Conservation (phyloP, 2,329 filamentous ascomycete genomes). For the Fusarium sp. region DNA sequence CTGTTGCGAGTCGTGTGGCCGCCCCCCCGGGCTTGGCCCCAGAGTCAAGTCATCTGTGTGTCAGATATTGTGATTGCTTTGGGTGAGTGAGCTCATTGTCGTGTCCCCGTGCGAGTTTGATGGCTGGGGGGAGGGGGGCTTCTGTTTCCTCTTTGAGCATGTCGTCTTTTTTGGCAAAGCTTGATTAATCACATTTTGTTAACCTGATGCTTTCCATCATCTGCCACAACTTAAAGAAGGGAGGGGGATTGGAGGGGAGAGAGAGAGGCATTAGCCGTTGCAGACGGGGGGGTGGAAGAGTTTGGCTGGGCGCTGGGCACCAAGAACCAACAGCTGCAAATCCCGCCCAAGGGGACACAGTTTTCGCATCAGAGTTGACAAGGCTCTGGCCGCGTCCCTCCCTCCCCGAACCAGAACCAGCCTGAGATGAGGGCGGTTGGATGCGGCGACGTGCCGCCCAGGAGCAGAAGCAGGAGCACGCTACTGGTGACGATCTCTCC, state of each 20-base stretch:
- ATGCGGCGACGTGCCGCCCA: background rate
- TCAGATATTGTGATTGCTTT: background rate
- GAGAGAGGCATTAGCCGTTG: background rate
- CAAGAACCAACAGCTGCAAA: background rate
- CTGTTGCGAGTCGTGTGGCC: slow-evolving; percentile 32
- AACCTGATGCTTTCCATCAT: background rate
- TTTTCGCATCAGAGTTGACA: slow-evolving; percentile 2
- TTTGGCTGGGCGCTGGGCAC: background rate
- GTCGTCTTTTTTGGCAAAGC: background rate
- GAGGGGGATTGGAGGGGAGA: background rate
- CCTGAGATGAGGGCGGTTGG: background rate
- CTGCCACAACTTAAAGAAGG: background rate
- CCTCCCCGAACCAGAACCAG: background rate
- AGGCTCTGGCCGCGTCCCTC: background rate
- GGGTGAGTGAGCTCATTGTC: background rate
- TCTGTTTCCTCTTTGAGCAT: background rate
- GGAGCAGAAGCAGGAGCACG: background rate
- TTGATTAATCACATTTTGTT: background rate
- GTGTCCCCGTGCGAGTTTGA: background rate
- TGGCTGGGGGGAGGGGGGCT: background rate
- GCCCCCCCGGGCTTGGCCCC: slow-evolving; percentile 34
- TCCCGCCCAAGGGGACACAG: background rate
- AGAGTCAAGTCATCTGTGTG: slow-evolving; percentile 4
- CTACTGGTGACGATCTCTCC: slow-evolving; percentile 10
- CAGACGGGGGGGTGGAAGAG: background rate